Evolutionary conservation across 2,329 filamentous ascomycete genomes (phyloP), one percentile per base, ranked within the genome.

Genomic region (Lachnellula arida): DNA sequence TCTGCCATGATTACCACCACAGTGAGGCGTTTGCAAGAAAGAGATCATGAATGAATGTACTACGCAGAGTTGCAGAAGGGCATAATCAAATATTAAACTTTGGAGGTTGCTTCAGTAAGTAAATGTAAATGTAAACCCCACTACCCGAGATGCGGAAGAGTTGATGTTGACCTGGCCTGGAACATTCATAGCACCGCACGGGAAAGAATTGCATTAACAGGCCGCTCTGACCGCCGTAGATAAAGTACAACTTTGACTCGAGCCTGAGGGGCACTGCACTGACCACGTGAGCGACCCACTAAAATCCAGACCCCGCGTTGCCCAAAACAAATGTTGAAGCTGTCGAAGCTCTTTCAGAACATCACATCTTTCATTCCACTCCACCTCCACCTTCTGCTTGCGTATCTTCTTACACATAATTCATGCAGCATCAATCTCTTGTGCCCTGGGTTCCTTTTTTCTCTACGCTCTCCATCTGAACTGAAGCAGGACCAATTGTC

Each of bases 1-100:
- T 92, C 89, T 70, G 88, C 86, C 90, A 95, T 96, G 64, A 39
- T 61, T 55, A 54, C 37, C 53, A 61, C 55, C 54, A 19, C 44
- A 47, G 49, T 34, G 22, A 44, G 40, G 46, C 47, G 40, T 52
- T 47, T 50, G 48, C 46, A 51, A 51, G 53, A 23, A 23, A 42
- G 19, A 42, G 49, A 60, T 66, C 64, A 67, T 64, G 60, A 56
- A 58, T 11, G 28, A 32, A 32, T 32, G 9, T 32, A 32, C 40
- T 47, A 49, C 25, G 56, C 44, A 50, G 56, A 57, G 48, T 44
- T 35, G 49, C 52, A 50, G 22, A 53, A 44, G 37, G 32, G 60
- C 61, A 63, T 62, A 57, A 23, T 51, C 56, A 56, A 52, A 32
- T 15, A 49, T 25, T 37, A 51, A 49, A 39, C 28, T 19, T 23